Percentiles rank a stretch among this genome's conserved stretches.
Evolutionary conservation across 495 filamentous ascomycete species (phyloP).

Genomic region (Aspergillus avenaceus): DNA sequence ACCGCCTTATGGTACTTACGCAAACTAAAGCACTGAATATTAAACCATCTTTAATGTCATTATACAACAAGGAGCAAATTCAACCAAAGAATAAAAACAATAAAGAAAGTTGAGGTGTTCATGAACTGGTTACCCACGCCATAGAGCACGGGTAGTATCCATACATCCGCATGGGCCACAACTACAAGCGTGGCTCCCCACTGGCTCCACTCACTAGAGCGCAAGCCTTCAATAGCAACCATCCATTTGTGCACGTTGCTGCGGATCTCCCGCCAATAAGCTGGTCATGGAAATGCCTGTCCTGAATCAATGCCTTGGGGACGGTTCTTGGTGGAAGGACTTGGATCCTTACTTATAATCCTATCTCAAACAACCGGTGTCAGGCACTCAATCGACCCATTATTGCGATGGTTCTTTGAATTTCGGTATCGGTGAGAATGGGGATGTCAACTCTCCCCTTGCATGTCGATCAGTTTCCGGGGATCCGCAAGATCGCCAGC

Average conservation of each 20-base stretch:
- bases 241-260: constrained; percentile 36
- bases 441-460: constrained; percentile 1
- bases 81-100: too few species aligned
- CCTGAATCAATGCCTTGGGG: constrained; percentile 6
- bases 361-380: background rate
- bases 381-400: background rate
- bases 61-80: too few species aligned
- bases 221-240: constrained; percentile 20
- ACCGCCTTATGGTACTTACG: too few species aligned
- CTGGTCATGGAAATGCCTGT: background rate
- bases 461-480: constrained; percentile 16
- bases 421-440: background rate
- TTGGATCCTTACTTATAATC: background rate
- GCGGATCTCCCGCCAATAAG: constrained; percentile 12
- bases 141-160: background rate
- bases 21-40: too few species aligned
- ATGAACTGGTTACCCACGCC: background rate
- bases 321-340: background rate
- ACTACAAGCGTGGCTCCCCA: constrained; percentile 7
- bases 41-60: too few species aligned
- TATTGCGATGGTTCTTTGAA: constrained; percentile 4
- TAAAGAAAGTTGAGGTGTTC: too few species aligned
- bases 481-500: constrained; percentile 19
- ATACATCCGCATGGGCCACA: too few species aligned
- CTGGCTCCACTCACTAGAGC: constrained; percentile 7